Evolutionary conservation across 2,329 filamentous ascomycete genomes (phyloP), one percentile per base, ranked within the genome.

Genomic region (Aureobasidium zeae): DNA sequence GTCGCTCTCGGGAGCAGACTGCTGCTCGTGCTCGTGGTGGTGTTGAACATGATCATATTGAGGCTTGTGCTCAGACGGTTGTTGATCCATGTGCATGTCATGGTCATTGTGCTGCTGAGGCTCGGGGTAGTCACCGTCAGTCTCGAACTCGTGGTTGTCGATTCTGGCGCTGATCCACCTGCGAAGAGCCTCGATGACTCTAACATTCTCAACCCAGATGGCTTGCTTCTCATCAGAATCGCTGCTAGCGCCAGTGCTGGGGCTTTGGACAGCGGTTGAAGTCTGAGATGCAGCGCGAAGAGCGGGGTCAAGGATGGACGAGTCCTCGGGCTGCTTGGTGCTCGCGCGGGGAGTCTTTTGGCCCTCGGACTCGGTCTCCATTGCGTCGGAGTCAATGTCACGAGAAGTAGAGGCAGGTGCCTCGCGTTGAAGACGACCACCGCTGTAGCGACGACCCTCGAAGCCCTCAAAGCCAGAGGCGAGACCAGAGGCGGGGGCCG

Each of bases 401-500:
- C 66, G 56, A 19, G 48, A 55, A 17, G 60, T 60, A 7, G 69
- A 69, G 24, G 61, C 61, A 10, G 70, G 69, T 5, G 68, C 68
- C 17, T 71, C 67, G 42, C 71, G 65, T 51, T 79, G 76, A 37
- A 80, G 61, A 48, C 74, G 71, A 46, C 76, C 75, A 35, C 76
- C 76, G 34, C 73, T 75, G 59, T 77, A 79, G 37, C 76, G 69
- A 41, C 76, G 72, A 45, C 74, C 73, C 45, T 76, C 72, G 45
- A 79, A 73, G 42, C 70, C 65, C 51, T 79, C 76, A 53, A 77
- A 79, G 22, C 72, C 68, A 22, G 72, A 71, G 22, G 81, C 84
- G 12, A 89, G 73, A 16, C 81, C 82, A 11, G 83, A 79, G 2
- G 83, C 70, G 2, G 76, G 74, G 10, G 75, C 75, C n/a, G 73